Evolutionary conservation across 2,329 filamentous ascomycete genomes (phyloP).

Genomic region (Fusarium lyarnte): DNA sequence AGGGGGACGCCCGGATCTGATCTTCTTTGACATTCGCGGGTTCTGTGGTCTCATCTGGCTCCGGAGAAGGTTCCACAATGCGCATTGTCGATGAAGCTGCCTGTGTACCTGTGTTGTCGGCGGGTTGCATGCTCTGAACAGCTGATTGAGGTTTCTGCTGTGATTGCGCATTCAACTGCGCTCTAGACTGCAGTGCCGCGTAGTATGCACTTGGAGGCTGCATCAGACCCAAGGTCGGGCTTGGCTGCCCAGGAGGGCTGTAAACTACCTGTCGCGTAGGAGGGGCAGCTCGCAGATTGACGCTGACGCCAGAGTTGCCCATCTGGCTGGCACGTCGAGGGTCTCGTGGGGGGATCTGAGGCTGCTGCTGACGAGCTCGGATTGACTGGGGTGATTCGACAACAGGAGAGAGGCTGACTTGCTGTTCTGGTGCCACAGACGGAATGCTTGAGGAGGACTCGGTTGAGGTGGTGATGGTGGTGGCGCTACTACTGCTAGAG

Average conservation of each 20-base stretch:
- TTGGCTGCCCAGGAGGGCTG: slow-evolving; percentile 53
- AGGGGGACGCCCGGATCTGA: slow-evolving; percentile 30
- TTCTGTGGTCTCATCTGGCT: slow-evolving; percentile 41
- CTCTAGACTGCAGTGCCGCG: not conserved
- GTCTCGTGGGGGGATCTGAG: slow-evolving; percentile 43
- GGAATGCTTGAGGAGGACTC: slow-evolving; percentile 37
- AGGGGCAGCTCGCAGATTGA: slow-evolving; percentile 41
- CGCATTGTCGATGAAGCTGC: slow-evolving; percentile 51
- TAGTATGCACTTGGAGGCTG: slow-evolving; percentile 28
- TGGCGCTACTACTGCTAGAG: slow-evolving; percentile 48
- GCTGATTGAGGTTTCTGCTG: slow-evolving; percentile 6
- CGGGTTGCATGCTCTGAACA: slow-evolving; percentile 6
- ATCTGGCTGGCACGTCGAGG: slow-evolving; percentile 34
- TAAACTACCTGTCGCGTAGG: slow-evolving; percentile 47
- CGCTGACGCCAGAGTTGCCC: not conserved
- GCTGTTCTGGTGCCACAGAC: slow-evolving; percentile 32
- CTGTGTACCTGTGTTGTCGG: slow-evolving; percentile 36
- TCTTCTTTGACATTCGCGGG: not conserved
- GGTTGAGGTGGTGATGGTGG: slow-evolving; percentile 46
- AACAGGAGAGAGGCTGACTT: slow-evolving; percentile 58
- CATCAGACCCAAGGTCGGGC: slow-evolving; percentile 53
- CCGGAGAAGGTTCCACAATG: slow-evolving; percentile 49
- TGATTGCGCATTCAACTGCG: not conserved
- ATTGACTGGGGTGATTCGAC: slow-evolving; percentile 55
- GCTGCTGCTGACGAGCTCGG: slow-evolving; percentile 45